Base-by-base conservation (phyloP, 805 yeast species). In the Metschnikowia reukaufii region DNA sequence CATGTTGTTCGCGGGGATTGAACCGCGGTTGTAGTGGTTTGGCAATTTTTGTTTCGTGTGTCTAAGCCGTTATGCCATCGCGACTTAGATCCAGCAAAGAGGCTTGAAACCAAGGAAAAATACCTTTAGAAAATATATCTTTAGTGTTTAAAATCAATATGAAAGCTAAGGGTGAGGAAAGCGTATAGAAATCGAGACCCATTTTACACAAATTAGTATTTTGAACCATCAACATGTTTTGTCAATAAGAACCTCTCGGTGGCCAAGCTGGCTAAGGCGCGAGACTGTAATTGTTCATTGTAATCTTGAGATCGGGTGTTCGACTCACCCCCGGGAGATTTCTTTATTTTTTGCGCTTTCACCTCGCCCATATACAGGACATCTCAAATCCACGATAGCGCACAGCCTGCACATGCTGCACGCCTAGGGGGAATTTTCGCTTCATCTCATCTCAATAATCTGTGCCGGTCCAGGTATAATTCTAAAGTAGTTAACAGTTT, bases 221-320 rank as follows among this genome's bases (percentile, higher is more conserved):
- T 8, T 7, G 16, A 31, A n/a, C 16, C 16, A 13, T 6, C 20
- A 33, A 9, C 12, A 7, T 15, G 6, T 15, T 12, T 17, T 18
- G 9, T 15, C 12, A 33, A 17, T 9, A 33, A 17, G 36, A 33
- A 35, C 51, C 73, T 67, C 75, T 60, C 63, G 73, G 73, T 70
- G 73, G 75, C 75, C 73, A 69, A 70, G 75, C 72, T 68, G 75
- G 75, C 69, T 69, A 70, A 69, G 73, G 75, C 74, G 74, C 71
- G 72, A 67, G 74, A 70, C 75, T 70, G 75, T 70, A 68, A 68
- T 64, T 65, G 54, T 6, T 16, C 46, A 49, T 52, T 50, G 72
- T 64, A 57, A 70, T 70, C 75, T 67, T 68, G 71, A 69, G 75
- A 70, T 69, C 74, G 74, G 72, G 75, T 67, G 75, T 70, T 70